Evolutionary conservation across 257 asterid genomes (phyloP), one percentile per base, ranked within the genome.

Genomic region (Solanum paucissectum): DNA sequence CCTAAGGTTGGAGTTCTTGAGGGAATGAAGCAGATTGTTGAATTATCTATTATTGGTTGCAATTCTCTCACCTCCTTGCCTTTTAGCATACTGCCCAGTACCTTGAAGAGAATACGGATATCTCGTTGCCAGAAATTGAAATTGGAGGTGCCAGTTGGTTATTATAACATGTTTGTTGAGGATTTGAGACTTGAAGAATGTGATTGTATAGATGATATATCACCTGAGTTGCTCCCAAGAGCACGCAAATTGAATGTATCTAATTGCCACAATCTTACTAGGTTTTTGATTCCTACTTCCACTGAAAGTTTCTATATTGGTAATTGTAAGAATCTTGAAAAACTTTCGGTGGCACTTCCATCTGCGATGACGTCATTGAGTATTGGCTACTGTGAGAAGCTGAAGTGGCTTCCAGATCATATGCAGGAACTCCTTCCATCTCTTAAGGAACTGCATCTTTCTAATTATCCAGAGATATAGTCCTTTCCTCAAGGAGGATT

Each of bases 401-500:
- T 42, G 49, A 42, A 42, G 49, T 42, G 49, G 49, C 49, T 42
- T 42, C 49, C 49, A 42, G 49, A 42, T 42, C 49, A 42, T 42
- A 42, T 42, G 49, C 49, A 42, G 0, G 49, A 42, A 42, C 14
- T 42, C 68, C 68, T 21, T 60, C 68, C 68, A 7, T 58, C 27
- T 58, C 68, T 58, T 58, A 58, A 20, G 10, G 9, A 1, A 58
- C 68, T 58, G 68, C 5, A 7, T 6, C 68, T 58, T 23, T 20
- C 11, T 9, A 6, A 7, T 58, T 87, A 87, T 14, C 84, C 68
- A 83, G 66, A 87, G 18, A 87, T 87, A 3, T 66, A 75, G 37
- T 36, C 85, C 58, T 87, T 87, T 73, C 88, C 77, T 23, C 64
- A 46, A 36, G 86, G 85, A 27, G 88, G 88, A 49, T 38, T 85